These are phyloP conservation scores for Haematococcus lacustris DNA, from an alignment of 139 green algal genomes.

Conservation along the genomic window DNA sequence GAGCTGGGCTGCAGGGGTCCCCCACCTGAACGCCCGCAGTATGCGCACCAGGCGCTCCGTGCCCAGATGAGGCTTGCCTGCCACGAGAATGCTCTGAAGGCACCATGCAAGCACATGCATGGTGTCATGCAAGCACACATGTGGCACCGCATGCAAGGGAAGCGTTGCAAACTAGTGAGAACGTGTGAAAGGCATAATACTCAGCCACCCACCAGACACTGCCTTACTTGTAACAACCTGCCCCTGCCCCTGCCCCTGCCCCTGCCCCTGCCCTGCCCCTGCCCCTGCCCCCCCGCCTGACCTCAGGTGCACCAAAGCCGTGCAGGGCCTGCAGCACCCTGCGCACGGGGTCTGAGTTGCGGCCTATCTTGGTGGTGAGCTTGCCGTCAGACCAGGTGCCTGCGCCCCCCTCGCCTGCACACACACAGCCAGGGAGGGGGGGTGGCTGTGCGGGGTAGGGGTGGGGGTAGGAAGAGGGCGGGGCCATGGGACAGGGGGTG, in stretches of 20 bases:
- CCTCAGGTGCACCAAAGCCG: constrained; percentile 61
- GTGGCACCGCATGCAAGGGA: too few species aligned
- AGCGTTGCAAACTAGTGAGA: too few species aligned
- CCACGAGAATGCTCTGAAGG: constrained; percentile 53
- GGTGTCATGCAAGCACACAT: background rate
- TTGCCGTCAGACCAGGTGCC: constrained; percentile 83
- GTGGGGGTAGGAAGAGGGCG: too few species aligned
- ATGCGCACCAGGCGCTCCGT: constrained; percentile 76
- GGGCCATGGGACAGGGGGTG: too few species aligned
- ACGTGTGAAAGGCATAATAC: too few species aligned
- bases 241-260: too few species aligned
- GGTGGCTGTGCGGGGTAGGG: too few species aligned
- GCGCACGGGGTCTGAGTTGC: constrained; percentile 55
- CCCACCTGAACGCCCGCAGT: constrained; percentile 54
- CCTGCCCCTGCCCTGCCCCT: too few species aligned
- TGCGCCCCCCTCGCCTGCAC: constrained; percentile 48
- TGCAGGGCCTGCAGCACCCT: constrained; percentile 62
- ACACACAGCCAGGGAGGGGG: too few species aligned
- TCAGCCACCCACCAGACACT: too few species aligned
- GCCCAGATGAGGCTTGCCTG: constrained; percentile 77
- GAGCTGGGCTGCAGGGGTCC: constrained; percentile 23
- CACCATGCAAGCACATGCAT: background rate
- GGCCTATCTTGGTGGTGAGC: constrained; percentile 72
- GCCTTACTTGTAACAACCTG: too few species aligned
- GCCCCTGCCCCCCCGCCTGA: too few species aligned